Percentiles rank a stretch among this genome's conserved stretches.
These are phyloP conservation scores for Trapa incisa DNA, from an alignment of 345 rosid genomes.

Conservation along the genomic window DNA sequence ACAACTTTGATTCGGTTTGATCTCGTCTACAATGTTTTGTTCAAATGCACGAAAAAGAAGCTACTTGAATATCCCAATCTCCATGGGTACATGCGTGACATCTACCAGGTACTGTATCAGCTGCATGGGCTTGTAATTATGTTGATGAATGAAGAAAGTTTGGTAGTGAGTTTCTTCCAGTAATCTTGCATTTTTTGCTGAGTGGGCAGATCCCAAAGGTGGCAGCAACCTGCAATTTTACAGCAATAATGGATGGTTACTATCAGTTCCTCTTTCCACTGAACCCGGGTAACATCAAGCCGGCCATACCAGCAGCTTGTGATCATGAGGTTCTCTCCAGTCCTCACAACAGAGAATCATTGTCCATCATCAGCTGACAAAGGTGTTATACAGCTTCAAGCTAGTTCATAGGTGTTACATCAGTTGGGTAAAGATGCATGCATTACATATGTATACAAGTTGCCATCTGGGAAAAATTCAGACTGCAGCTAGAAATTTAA, in stretches of 20 bases:
- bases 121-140: not conserved
- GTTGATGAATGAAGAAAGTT: too few relatives aligned
- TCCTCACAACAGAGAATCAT: conserved; percentile 53
- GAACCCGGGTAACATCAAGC: conserved; percentile 70
- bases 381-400: not conserved
- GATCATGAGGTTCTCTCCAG: conserved; percentile 29
- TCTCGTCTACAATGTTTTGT: conserved; percentile 56
- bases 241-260: conserved; percentile 69
- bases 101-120: conserved; percentile 49
- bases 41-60: conserved; percentile 83
- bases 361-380: conserved; percentile 8
- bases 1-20: conserved; percentile 81
- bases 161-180: not conserved
- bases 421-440: too few relatives aligned
- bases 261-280: conserved; percentile 66
- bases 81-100: conserved; percentile 51
- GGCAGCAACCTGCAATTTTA: conserved; percentile 62
- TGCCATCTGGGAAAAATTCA: too few relatives aligned
- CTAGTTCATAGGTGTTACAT: conserved; percentile 1
- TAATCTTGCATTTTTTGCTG: not conserved
- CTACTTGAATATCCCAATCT: conserved; percentile 58
- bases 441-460: too few relatives aligned
- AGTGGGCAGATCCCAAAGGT: conserved; percentile 55
- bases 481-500: not conserved
- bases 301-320: conserved; percentile 38